Conservation (phyloP, 176 grass and related monocot species). For the Bromus sterilis region DNA sequence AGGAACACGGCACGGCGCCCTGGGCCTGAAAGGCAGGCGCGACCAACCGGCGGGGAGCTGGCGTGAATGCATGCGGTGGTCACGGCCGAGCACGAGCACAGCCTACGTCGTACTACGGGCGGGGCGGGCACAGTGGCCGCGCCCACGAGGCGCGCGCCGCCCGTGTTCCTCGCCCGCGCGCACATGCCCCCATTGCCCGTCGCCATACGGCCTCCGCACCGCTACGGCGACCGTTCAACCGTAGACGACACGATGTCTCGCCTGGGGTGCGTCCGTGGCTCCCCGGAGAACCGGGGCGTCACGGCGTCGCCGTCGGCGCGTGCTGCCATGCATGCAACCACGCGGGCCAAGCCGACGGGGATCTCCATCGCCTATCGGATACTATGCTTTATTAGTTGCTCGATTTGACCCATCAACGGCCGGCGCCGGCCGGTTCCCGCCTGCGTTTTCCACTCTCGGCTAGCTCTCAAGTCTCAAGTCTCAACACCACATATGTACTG, state of each 20-base stretch:
- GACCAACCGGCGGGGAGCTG: slow-evolving; percentile 17
- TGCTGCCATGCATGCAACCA: neutral
- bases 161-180: neutral
- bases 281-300: neutral
- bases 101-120: neutral
- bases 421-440: too few species aligned
- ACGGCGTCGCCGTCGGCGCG: neutral
- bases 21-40: slow-evolving; percentile 19
- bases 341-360: neutral
- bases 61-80: neutral
- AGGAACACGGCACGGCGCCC: neutral
- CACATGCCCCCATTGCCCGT: neutral
- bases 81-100: neutral
- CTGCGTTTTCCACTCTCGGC: neutral
- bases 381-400: neutral
- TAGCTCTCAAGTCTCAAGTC: neutral
- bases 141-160: neutral
- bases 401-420: neutral
- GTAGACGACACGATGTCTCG: neutral
- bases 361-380: neutral
- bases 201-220: neutral
- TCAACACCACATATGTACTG: neutral
- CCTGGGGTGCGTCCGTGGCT: neutral
- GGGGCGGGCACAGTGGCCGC: neutral
- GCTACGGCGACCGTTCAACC: slow-evolving; percentile 14